Percentiles rank a stretch among this genome's conserved stretches.
These are phyloP conservation scores for Trichoderma harzianum DNA, from an alignment of 2,329 filamentous ascomycete genomes.

Conservation along the genomic window DNA sequence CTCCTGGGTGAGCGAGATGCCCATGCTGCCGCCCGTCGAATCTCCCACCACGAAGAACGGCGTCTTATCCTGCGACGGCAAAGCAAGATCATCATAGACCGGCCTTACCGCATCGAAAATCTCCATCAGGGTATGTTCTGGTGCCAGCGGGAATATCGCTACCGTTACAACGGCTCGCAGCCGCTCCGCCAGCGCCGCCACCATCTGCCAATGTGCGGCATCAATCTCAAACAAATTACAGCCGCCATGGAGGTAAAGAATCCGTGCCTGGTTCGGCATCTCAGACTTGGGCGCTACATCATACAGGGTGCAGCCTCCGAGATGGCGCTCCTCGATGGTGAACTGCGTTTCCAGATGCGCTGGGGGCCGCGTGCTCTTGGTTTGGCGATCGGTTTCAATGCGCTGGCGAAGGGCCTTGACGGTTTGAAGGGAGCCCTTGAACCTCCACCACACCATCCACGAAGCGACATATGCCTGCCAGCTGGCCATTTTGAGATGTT, in stretches of 20 bases:
- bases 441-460: conserved; percentile 29
- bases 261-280: conserved; percentile 27
- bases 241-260: conserved; percentile 34
- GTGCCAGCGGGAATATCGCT: conserved; percentile 33
- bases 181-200: conserved; percentile 28
- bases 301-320: conserved; percentile 25
- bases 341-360: conserved; percentile 26
- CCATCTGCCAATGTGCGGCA: conserved; percentile 29
- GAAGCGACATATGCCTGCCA: conserved; percentile 28
- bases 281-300: conserved; percentile 33
- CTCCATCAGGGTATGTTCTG: conserved; percentile 30
- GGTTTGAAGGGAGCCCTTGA: conserved; percentile 27
- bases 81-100: conserved; percentile 31
- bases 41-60: conserved; percentile 33
- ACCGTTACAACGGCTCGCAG: conserved; percentile 32
- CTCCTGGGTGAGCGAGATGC: conserved; percentile 31
- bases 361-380: conserved; percentile 24
- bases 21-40: conserved; percentile 32
- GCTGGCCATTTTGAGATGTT: conserved; percentile 10
- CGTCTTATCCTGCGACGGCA: conserved; percentile 25
- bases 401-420: conserved; percentile 25
- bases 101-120: conserved; percentile 33
- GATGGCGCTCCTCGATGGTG: conserved; percentile 26
- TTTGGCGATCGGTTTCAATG: conserved; percentile 26
- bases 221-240: conserved; percentile 31